Percentiles rank a stretch among this genome's conserved stretches.
phyloP scores from a whole-genome alignment of 495 filamentous ascomycete species.

The Aspergillus carlsbadensis region DNA sequence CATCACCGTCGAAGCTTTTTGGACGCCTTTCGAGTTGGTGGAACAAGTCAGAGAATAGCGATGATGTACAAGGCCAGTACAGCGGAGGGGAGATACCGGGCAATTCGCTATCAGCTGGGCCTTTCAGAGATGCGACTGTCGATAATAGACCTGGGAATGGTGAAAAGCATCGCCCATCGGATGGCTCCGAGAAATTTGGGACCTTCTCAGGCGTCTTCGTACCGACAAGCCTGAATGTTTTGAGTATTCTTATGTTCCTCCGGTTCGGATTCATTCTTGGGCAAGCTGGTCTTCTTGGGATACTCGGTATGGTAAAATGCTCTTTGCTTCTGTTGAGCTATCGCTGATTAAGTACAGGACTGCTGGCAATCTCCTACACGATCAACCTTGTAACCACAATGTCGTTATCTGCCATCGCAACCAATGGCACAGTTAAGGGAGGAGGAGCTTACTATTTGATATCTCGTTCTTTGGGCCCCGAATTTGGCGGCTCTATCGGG shows the following conservation, averaged over 20 bases:
- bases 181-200: constrained; percentile 62
- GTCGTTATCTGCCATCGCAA: constrained; percentile 84
- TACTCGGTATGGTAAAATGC: constrained; percentile 57
- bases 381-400: constrained; percentile 84
- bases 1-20: constrained; percentile 25
- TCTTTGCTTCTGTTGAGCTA: background rate
- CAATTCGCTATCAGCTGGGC: constrained; percentile 22
- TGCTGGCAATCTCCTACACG: constrained; percentile 69
- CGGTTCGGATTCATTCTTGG: constrained; percentile 79
- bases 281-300: constrained; percentile 75
- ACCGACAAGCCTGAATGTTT: constrained; percentile 82
- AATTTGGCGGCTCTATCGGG: constrained; percentile 90
- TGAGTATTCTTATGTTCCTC: constrained; percentile 92
- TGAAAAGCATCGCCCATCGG: constrained; percentile 45
- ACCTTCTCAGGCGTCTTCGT: constrained; percentile 81
- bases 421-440: constrained; percentile 85
- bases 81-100: constrained; percentile 12
- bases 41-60: constrained; percentile 13
- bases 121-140: constrained; percentile 27
- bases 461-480: constrained; percentile 79
- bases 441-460: constrained; percentile 90
- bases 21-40: constrained; percentile 31
- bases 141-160: constrained; percentile 38
- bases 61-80: constrained; percentile 8
- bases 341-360: constrained; percentile 40